Conservation (phyloP, 768 basidiomycete species). For the Tulasnella sp. region DNA sequence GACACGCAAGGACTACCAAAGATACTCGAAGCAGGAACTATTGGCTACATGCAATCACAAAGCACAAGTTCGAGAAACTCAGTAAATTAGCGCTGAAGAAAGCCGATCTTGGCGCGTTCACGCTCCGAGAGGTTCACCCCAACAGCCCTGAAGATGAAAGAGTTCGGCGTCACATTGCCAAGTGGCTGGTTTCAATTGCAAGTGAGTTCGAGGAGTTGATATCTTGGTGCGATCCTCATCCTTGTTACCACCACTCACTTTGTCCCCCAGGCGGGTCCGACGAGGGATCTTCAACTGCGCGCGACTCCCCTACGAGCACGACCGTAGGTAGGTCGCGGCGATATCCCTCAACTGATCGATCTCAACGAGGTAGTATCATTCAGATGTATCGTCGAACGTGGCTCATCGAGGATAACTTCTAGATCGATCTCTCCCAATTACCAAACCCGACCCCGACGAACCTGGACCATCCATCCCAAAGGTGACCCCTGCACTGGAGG, state of each 20-base stretch:
- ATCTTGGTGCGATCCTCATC: no score
- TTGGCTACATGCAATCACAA: background rate
- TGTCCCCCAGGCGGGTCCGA: background rate
- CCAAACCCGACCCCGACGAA: no score
- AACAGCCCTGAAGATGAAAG: background rate
- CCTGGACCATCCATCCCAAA: no score
- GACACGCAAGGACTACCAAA: background rate
- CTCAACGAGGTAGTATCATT: background rate
- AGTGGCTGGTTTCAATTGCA: background rate
- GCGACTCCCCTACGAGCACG: background rate
- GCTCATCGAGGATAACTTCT: background rate
- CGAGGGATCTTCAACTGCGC: background rate
- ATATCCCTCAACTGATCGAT: background rate
- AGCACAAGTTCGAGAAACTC: background rate
- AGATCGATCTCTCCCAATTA: background rate
- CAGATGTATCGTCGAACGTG: background rate
- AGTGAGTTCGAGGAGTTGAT: background rate
- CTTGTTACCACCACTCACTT: background rate
- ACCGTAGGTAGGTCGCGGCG: background rate
- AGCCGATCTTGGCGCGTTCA: background rate
- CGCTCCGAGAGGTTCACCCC: background rate
- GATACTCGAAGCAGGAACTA: background rate
- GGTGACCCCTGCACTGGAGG: no score
- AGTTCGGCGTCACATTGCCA: background rate
- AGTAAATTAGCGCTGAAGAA: background rate